Conservation (phyloP, 495 filamentous ascomycete genomes). For the Daldinia grandis region DNA sequence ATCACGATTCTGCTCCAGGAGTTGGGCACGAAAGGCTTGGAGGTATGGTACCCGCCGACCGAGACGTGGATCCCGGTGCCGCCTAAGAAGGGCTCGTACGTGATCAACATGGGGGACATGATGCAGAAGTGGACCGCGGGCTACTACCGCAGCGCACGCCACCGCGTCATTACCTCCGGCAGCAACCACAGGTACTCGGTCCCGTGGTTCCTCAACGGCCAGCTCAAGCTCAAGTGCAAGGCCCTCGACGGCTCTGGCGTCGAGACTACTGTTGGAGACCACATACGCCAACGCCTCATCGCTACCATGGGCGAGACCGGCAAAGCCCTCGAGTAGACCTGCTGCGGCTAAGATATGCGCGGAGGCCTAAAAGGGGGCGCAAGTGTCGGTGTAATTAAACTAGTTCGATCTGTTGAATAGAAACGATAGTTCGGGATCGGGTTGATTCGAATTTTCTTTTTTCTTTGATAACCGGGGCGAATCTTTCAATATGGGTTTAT, state of each 20-base stretch:
- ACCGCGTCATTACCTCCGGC: conserved; percentile 33
- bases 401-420: not conserved
- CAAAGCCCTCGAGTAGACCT: conserved; percentile 27
- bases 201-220: conserved; percentile 35
- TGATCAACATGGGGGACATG: conserved; percentile 58
- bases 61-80: conserved; percentile 52
- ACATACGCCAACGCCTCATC: conserved; percentile 36
- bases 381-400: not conserved
- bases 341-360: not conserved
- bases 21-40: conserved; percentile 51
- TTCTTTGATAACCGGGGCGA: not conserved
- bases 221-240: conserved; percentile 31
- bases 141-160: conserved; percentile 38
- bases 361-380: not conserved
- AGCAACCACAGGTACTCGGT: conserved; percentile 32
- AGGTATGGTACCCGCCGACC: conserved; percentile 52
- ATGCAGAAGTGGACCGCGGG: conserved; percentile 35
- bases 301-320: conserved; percentile 32
- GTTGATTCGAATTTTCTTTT: not conserved
- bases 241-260: conserved; percentile 36
- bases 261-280: conserved; percentile 36
- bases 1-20: conserved; percentile 57
- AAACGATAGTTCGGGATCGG: not conserved
- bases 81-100: conserved; percentile 49
- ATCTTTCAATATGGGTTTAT: not conserved